phyloP scores from a whole-genome alignment of 192 early-diverging fungal genomes.

The Coemansia sp. region DNA sequence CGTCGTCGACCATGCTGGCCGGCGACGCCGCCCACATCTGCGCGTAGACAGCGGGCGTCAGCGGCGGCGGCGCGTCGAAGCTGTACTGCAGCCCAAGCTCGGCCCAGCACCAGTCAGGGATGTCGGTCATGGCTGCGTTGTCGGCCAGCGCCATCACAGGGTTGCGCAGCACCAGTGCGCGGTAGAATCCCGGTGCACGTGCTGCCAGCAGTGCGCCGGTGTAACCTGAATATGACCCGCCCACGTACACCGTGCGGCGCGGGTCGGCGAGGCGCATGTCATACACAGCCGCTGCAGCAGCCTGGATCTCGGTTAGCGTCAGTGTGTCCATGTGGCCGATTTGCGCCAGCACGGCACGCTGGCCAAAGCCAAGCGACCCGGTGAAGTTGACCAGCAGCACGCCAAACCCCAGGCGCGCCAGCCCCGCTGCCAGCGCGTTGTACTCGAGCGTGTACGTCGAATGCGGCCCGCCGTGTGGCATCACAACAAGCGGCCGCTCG shows the following conservation, averaged over 20 bases:
- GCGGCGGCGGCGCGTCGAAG: conserved; percentile 56
- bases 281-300: conserved; percentile 30
- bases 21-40: conserved; percentile 61
- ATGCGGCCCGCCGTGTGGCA: conserved; percentile 83
- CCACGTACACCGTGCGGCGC: conserved; percentile 56
- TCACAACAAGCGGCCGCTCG: conserved; percentile 60
- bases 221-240: conserved; percentile 75
- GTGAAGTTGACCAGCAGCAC: conserved; percentile 72
- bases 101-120: conserved; percentile 71
- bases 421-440: conserved; percentile 39
- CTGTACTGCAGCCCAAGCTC: conserved; percentile 62
- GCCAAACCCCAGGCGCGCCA: conserved; percentile 63
- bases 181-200: conserved; percentile 59
- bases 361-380: conserved; percentile 77
- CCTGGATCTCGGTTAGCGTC: conserved; percentile 66
- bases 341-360: conserved; percentile 59
- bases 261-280: conserved; percentile 46
- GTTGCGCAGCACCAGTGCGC: conserved; percentile 65
- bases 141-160: conserved; percentile 69
- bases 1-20: conserved; percentile 52
- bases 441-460: conserved; percentile 54
- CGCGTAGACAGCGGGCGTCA: conserved; percentile 57
- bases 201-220: conserved; percentile 59
- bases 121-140: conserved; percentile 60
- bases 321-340: conserved; percentile 66